Percentiles rank a stretch among this genome's conserved stretches.
Evolutionary conservation across 257 asterid genomes (phyloP).

Genomic region (Rauvolfia tetraphylla): DNA sequence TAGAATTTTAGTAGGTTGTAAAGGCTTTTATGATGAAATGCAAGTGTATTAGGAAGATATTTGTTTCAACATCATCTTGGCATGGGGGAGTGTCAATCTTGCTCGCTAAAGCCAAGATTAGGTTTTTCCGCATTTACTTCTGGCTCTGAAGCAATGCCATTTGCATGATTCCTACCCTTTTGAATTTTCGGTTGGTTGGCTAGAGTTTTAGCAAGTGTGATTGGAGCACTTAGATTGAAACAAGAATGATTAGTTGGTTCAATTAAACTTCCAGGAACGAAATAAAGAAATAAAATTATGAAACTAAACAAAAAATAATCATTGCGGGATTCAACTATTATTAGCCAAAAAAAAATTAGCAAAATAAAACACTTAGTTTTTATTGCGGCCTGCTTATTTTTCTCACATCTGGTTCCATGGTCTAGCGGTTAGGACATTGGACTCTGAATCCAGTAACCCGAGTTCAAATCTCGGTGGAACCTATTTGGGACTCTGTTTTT

Average conservation of each 20-base stretch:
- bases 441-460: slow-evolving; percentile 98
- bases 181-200: not conserved
- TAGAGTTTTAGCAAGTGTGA: not conserved
- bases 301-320: no score
- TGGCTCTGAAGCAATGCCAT: not conserved
- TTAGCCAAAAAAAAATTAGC: no score
- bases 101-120: not conserved
- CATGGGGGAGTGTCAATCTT: not conserved
- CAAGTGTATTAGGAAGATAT: not conserved
- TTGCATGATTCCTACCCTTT: not conserved
- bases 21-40: not conserved
- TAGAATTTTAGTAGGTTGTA: not conserved
- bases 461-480: slow-evolving; percentile 97
- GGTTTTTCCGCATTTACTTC: not conserved
- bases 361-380: no score
- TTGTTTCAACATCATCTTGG: slow-evolving; percentile 22
- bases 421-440: slow-evolving; percentile 95
- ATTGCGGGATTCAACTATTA: no score
- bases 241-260: no score
- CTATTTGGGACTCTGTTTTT: slow-evolving; percentile 13
- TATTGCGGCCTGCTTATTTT: no score
- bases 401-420: slow-evolving; percentile 96
- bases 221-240: no score
- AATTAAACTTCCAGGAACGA: no score
- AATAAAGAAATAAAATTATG: no score